Evolutionary conservation across 805 yeast genomes (phyloP).

Genomic region (Pichia sporocuriosa): DNA sequence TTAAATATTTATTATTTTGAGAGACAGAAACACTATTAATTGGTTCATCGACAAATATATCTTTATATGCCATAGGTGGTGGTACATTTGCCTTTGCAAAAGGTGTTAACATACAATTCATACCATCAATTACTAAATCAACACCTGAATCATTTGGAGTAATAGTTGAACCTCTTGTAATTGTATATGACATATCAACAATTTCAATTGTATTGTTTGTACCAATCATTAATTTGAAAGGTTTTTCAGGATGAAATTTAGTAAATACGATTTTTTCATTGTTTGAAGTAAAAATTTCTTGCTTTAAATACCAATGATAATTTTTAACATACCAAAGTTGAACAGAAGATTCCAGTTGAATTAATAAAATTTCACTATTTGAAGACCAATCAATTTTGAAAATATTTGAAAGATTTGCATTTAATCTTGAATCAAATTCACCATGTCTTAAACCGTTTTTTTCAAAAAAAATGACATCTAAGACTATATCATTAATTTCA

Average conservation of each 20-base stretch:
- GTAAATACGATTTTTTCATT: slow-evolving; percentile 36
- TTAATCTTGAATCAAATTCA: slow-evolving; percentile 64
- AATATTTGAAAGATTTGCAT: slow-evolving; percentile 40
- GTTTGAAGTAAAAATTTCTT: slow-evolving; percentile 44
- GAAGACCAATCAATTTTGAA: slow-evolving; percentile 67
- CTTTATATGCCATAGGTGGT: slow-evolving; percentile 82
- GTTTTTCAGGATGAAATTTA: slow-evolving; percentile 88
- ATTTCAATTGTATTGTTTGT: slow-evolving; percentile 47
- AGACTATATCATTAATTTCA: slow-evolving; percentile 38
- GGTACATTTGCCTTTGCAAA: slow-evolving; percentile 82
- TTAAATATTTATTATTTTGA: slow-evolving; percentile 49
- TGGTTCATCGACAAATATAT: slow-evolving; percentile 46
- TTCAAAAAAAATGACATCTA: slow-evolving; percentile 74
- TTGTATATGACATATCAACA: slow-evolving; percentile 58
- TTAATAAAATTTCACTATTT: slow-evolving; percentile 70
- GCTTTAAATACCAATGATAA: slow-evolving; percentile 93
- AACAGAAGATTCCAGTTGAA: slow-evolving; percentile 54
- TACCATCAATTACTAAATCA: slow-evolving; percentile 76
- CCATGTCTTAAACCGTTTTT: slow-evolving; percentile 90
- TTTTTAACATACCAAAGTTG: slow-evolving; percentile 89
- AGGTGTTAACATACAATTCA: slow-evolving; percentile 67
- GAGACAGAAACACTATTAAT: slow-evolving; percentile 63
- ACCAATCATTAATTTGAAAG: slow-evolving; percentile 65
- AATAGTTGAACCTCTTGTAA: slow-evolving; percentile 60
- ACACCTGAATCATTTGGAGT: slow-evolving; percentile 72